Percentiles rank a stretch among this genome's conserved stretches.
Evolutionary conservation across 2,329 filamentous ascomycete genomes (phyloP).

Genomic region (Fusarium sp.): DNA sequence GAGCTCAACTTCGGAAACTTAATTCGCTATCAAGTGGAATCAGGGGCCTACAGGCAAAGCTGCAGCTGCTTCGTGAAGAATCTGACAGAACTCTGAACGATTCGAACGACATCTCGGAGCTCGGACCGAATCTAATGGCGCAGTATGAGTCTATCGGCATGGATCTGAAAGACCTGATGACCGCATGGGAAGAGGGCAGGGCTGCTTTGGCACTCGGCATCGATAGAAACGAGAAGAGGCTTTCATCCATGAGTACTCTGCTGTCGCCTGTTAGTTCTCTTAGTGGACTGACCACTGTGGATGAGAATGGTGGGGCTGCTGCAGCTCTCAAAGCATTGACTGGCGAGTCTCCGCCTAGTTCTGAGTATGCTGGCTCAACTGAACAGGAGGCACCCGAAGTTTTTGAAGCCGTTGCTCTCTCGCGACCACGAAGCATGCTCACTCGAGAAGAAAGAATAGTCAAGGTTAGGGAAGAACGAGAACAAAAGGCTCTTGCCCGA

Average conservation of each 20-base stretch:
- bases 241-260: conserved; percentile 69
- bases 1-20: conserved; percentile 87
- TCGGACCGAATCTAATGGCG: conserved; percentile 80
- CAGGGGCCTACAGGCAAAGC: conserved; percentile 90
- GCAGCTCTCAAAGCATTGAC: conserved; percentile 81
- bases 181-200: conserved; percentile 89
- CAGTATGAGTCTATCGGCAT: conserved; percentile 96
- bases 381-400: conserved; percentile 78
- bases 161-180: conserved; percentile 81
- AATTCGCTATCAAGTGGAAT: conserved; percentile 90
- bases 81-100: conserved; percentile 82
- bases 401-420: conserved; percentile 87
- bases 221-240: conserved; percentile 78
- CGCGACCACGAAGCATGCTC: conserved; percentile 73
- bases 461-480: conserved; percentile 88
- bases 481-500: conserved; percentile 73
- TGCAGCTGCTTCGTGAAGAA: conserved; percentile 90
- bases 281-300: conserved; percentile 72
- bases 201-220: conserved; percentile 83
- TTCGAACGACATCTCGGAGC: conserved; percentile 75
- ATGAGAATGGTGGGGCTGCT: conserved; percentile 57
- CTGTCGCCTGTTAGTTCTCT: conserved; percentile 70
- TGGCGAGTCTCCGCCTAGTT: conserved; percentile 69
- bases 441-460: conserved; percentile 87
- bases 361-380: conserved; percentile 63